phyloP scores from a whole-genome alignment of 2,329 filamentous ascomycete genomes.

The Cordyceps fumosorosea region DNA sequence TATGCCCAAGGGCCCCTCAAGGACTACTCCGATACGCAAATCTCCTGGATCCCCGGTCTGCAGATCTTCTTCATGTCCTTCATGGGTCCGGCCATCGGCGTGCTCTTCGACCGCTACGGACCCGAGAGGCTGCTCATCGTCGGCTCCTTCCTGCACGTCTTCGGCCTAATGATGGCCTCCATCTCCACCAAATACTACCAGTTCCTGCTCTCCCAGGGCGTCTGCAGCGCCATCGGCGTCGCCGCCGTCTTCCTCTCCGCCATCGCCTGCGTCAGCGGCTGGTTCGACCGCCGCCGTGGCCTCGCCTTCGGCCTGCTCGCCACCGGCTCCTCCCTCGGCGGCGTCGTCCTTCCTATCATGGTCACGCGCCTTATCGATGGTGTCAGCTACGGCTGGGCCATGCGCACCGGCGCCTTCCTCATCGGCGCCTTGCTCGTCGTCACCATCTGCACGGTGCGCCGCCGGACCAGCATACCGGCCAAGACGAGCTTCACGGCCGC shows the following conservation, averaged over 20 bases:
- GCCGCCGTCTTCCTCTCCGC: slow-evolving; percentile 21
- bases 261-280: slow-evolving; percentile 20
- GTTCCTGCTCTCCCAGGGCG: slow-evolving; percentile 27
- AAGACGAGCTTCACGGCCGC: slow-evolving; percentile 20
- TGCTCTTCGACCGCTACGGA: slow-evolving; percentile 53
- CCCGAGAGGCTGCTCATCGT: slow-evolving; percentile 43
- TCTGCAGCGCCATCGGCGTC: slow-evolving; percentile 25
- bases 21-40: slow-evolving; percentile 40
- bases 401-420: slow-evolving; percentile 26
- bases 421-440: slow-evolving; percentile 22
- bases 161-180: slow-evolving; percentile 53
- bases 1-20: slow-evolving; percentile 40
- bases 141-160: slow-evolving; percentile 46
- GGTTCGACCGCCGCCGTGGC: slow-evolving; percentile 22
- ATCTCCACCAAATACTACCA: slow-evolving; percentile 32
- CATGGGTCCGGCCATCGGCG: slow-evolving; percentile 50
- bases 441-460: slow-evolving; percentile 9
- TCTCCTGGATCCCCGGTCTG: slow-evolving; percentile 51
- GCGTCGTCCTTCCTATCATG: slow-evolving; percentile 30
- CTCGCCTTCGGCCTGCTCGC: slow-evolving; percentile 21
- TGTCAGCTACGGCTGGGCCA: slow-evolving; percentile 26
- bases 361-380: slow-evolving; percentile 22
- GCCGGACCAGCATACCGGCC: neutral
- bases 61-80: slow-evolving; percentile 41
- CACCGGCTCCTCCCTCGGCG: slow-evolving; percentile 25